A percentile compares a stretch with the other conserved stretches of the same genome.
Conservation (phyloP, 306 rosid species). For the Astragalus membranaceus region DNA sequence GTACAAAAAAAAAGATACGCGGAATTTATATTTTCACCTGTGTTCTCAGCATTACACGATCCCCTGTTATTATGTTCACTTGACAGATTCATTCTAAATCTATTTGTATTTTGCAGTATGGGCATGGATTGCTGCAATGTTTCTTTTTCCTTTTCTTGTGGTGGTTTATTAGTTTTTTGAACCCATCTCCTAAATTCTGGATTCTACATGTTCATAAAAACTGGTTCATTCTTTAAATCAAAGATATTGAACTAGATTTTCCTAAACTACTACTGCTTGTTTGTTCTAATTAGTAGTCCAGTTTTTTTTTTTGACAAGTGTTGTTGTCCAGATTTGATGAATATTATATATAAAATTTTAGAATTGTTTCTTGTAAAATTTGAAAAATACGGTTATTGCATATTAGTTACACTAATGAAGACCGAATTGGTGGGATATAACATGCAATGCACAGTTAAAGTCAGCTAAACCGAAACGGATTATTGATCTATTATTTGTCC, state of each 20-base stretch:
- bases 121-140: background rate
- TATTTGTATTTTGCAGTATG: conserved; percentile 2
- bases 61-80: conserved; percentile 58
- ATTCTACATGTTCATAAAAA: background rate
- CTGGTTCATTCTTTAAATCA: background rate
- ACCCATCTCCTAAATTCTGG: background rate
- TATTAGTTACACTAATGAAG: background rate
- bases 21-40: conserved; percentile 55
- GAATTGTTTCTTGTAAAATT: background rate
- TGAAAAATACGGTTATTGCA: background rate
- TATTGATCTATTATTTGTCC: conserved; percentile 10
- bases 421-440: background rate
- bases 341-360: background rate
- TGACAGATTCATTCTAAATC: conserved; percentile 51
- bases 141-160: background rate
- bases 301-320: too few species aligned
- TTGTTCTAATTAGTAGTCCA: background rate
- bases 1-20: conserved; percentile 36
- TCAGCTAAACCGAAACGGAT: background rate
- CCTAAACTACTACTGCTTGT: background rate
- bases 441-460: background rate
- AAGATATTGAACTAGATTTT: background rate
- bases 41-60: conserved; percentile 71
- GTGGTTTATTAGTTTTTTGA: background rate
- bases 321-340: background rate